phyloP scores from a whole-genome alignment of 164 flowering plant genomes.

The grape (Vitis vinifera) region ASM3070453v1 NC_081815.1:3698501-3699000 shows the following conservation, averaged over 20 bases:
- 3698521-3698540: too few relatives aligned
- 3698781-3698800: slow-evolving; percentile 88
- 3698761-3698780: slow-evolving; percentile 90
- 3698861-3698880: slow-evolving; percentile 42
- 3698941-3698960: slow-evolving; percentile 97
- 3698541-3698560: too few relatives aligned
- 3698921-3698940: slow-evolving; percentile 58
- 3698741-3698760: slow-evolving; percentile 62
- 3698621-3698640: too few relatives aligned
- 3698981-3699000: slow-evolving; percentile 93
- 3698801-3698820: slow-evolving; percentile 98
- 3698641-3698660: too few relatives aligned
- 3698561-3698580: too few relatives aligned
- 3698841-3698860: slow-evolving; percentile 96
- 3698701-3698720: background rate
- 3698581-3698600: too few relatives aligned
- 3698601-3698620: too few relatives aligned
- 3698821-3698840: slow-evolving; percentile 98
- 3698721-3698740: slow-evolving; percentile 31
- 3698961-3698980: slow-evolving; percentile 93
- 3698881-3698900: background rate
- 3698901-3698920: slow-evolving; percentile 15
- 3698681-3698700: background rate
- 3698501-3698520: too few relatives aligned
- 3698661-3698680: background rate